phyloP scores from a whole-genome alignment of 768 basidiomycete species.

The Gymnopilus junonius region DNA sequence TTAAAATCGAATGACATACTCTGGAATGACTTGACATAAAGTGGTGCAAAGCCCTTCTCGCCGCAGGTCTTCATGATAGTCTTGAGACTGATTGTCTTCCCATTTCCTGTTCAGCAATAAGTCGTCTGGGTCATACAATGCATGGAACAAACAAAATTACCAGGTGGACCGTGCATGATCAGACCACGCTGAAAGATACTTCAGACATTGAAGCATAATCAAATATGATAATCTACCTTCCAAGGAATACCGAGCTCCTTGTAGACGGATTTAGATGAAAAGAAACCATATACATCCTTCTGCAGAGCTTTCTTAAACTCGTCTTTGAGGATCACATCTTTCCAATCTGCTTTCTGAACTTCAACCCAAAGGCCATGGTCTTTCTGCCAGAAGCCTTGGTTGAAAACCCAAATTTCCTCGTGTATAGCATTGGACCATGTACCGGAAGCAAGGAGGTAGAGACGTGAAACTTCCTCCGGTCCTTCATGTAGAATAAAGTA shows the following conservation, averaged over 20 bases:
- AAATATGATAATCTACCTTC: conserved; percentile 55
- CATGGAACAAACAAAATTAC: conserved; percentile 31
- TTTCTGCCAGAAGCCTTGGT: conserved; percentile 72
- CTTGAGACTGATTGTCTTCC: conserved; percentile 84
- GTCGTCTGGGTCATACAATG: background rate
- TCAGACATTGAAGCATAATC: background rate
- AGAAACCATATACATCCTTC: conserved; percentile 82
- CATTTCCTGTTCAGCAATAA: conserved; percentile 58
- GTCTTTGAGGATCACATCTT: conserved; percentile 73
- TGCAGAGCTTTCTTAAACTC: conserved; percentile 68
- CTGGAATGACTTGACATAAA: conserved; percentile 85
- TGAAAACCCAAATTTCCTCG: conserved; percentile 79
- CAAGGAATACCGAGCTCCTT: conserved; percentile 79
- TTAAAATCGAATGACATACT: conserved; percentile 40
- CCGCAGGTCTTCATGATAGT: conserved; percentile 78
- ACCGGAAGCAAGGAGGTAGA: conserved; percentile 57
- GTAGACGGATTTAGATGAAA: conserved; percentile 74
- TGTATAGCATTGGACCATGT: conserved; percentile 58
- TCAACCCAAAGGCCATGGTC: conserved; percentile 62
- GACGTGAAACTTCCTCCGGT: conserved; percentile 51
- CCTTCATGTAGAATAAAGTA: conserved; percentile 65
- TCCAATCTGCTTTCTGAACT: conserved; percentile 71
- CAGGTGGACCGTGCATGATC: conserved; percentile 85
- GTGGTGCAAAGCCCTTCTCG: conserved; percentile 62
- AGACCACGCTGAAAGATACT: conserved; percentile 62